Evolutionary conservation across 441 rosid genomes (phyloP).

Genomic region (Macaranga tanarius): DNA sequence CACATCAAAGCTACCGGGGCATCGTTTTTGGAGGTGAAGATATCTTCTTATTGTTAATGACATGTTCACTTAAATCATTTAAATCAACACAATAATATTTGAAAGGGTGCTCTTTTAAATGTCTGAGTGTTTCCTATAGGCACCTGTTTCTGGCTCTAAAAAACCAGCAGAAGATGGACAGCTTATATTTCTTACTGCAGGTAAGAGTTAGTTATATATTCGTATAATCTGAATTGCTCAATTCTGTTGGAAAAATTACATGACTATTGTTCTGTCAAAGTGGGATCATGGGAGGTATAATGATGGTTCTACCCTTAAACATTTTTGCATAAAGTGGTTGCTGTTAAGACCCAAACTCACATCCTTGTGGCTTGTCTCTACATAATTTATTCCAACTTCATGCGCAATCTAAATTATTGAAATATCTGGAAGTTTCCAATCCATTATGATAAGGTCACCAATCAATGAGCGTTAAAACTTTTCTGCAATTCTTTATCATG

Average conservation of each 20-base stretch:
- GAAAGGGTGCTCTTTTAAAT: constrained; percentile 7
- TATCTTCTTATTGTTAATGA: not conserved
- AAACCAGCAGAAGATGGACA: constrained; percentile 97
- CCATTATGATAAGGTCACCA: not conserved
- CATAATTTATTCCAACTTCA: not conserved
- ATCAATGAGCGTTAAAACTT: not conserved
- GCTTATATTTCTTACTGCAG: constrained; percentile 88
- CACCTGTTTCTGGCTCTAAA: constrained; percentile 96
- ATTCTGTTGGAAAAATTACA: not conserved
- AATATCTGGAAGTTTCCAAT: not conserved
- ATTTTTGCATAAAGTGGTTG: constrained; percentile 4
- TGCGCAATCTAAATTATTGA: not conserved
- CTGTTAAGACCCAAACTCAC: not conserved
- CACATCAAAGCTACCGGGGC: constrained; percentile 69
- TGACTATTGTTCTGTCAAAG: not conserved
- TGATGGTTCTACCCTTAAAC: not conserved
- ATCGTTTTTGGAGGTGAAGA: constrained; percentile 71
- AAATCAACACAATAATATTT: constrained; percentile 6
- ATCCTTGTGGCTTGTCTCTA: not conserved
- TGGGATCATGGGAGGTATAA: not conserved
- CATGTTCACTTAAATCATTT: not conserved
- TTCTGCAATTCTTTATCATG: not conserved
- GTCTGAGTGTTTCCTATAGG: constrained; percentile 39
- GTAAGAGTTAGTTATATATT: constrained; percentile 30
- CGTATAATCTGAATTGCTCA: not conserved